Evolutionary conservation across 2,329 filamentous ascomycete genomes (phyloP).

Genomic region (Ceratocystis destructans): DNA sequence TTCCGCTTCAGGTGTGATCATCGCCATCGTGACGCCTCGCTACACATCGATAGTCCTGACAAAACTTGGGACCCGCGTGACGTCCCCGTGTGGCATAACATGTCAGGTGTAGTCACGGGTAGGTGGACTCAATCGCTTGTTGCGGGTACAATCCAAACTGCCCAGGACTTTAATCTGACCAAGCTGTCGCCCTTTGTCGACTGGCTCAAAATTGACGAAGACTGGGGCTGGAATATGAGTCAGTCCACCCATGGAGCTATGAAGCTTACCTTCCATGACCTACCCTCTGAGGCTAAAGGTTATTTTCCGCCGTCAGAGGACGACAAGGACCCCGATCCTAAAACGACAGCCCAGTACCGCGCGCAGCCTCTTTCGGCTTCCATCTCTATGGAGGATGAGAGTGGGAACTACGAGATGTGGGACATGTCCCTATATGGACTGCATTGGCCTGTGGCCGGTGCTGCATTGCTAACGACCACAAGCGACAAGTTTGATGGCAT

Average conservation of each 20-base stretch:
- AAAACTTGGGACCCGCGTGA: slow-evolving; percentile 30
- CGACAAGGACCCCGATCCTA: slow-evolving; percentile 22
- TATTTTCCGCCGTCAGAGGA: slow-evolving; percentile 12
- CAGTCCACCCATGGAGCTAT: slow-evolving; percentile 51
- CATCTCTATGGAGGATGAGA: slow-evolving; percentile 18
- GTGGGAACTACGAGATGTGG: slow-evolving; percentile 44
- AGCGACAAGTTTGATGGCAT: slow-evolving; percentile 92
- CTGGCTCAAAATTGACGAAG: slow-evolving; percentile 44
- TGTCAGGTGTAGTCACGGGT: slow-evolving; percentile 64
- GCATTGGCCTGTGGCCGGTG: slow-evolving; percentile 71
- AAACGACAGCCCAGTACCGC: slow-evolving; percentile 19
- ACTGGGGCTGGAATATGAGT: slow-evolving; percentile 72
- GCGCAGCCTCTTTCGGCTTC: slow-evolving; percentile 15
- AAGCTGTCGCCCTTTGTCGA: slow-evolving; percentile 49
- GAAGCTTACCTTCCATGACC: slow-evolving; percentile 25
- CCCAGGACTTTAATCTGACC: slow-evolving; percentile 47
- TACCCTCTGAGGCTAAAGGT: slow-evolving; percentile 1
- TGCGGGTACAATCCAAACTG: slow-evolving; percentile 36
- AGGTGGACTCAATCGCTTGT: slow-evolving; percentile 47
- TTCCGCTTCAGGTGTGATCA: slow-evolving; percentile 32
- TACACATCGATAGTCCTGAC: slow-evolving; percentile 26
- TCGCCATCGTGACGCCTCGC: slow-evolving; percentile 40
- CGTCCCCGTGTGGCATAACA: slow-evolving; percentile 55
- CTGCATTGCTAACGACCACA: slow-evolving; percentile 70
- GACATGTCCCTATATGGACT: slow-evolving; percentile 70